phyloP scores from a whole-genome alignment of 345 rosid genomes.

The Salix suchowensis region DNA sequence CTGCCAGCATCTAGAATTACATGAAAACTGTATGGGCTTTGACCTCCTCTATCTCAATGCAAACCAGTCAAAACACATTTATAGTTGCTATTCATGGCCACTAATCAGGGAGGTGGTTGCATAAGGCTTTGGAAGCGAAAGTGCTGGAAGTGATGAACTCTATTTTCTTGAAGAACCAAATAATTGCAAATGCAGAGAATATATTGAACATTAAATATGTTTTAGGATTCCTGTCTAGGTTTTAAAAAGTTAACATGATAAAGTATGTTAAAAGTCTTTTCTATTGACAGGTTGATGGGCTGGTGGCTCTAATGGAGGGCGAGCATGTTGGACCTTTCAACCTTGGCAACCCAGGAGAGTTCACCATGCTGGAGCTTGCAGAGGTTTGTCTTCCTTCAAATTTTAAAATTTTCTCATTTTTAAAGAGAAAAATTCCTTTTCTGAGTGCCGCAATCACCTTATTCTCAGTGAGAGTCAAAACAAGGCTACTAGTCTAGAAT shows the following conservation, averaged over 20 bases:
- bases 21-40: not conserved
- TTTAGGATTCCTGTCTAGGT: not conserved
- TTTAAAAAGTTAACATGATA: not conserved
- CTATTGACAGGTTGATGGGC: constrained; percentile 72
- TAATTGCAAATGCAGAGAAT: not conserved
- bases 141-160: not conserved
- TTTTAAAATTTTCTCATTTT: not conserved
- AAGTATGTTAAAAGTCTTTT: not conserved
- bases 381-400: constrained; percentile 52
- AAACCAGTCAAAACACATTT: not conserved
- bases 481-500: not conserved
- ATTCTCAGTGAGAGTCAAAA: not conserved
- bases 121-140: not conserved
- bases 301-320: constrained; percentile 83
- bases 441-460: not conserved
- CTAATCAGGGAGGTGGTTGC: not conserved
- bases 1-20: not conserved
- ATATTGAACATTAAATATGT: not conserved
- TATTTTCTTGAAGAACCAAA: not conserved
- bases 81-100: not conserved
- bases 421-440: not conserved
- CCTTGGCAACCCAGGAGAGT: constrained; percentile 97
- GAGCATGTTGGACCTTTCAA: constrained; percentile 96
- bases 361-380: constrained; percentile 96
- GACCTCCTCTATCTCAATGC: not conserved